Evolutionary conservation across 177 flowering plant species (phyloP), one percentile per base, ranked within the genome.

Genomic region (Vitis hybrid): DNA sequence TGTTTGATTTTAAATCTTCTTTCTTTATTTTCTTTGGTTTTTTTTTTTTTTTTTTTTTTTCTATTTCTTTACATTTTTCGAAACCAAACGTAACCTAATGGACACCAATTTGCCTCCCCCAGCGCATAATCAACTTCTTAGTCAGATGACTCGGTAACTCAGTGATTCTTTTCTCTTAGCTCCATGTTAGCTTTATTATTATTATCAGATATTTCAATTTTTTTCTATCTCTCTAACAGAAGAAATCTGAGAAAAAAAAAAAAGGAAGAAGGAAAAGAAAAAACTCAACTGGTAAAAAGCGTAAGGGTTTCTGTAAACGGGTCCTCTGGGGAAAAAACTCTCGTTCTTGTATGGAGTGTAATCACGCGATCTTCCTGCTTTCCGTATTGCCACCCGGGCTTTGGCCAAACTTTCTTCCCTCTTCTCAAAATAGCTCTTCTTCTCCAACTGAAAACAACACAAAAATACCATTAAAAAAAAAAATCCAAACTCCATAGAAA

Each of bases 281-380:
- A 54, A 53, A 67, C 85, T 76, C 66, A 79, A 85, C 89, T 82
- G 86, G 55, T 80, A 76, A 66, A 85, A 85, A 35, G 88, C 85
- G 24, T 9, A 75, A 41, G 85, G 77, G 49, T 85, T 83, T 69
- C 73, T 70, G 75, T 80, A 85, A 50, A 82, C 55, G 17, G 81
- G 64, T 46, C 84, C 85, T 64, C 75, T 74, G 9, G 88, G 86
- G 48, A 79, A 60, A 68, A 76, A 81, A 10, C 51, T 66, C 68
- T 78, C 74, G 6, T 61, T 65, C 69, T 70, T 70, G 53, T 65
- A 21, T 18, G 73, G 55, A 11, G 57, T 62, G 62, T 69, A 65
- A 2, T 32, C 67, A 3, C 59, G 78, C 15, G 17, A 32, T 27
- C 76, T 65, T 51, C 64, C 70, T 9, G 86, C 89, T 61, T 64